Conservation (phyloP, 345 rosid genomes). For the Citrus australasica region DNA sequence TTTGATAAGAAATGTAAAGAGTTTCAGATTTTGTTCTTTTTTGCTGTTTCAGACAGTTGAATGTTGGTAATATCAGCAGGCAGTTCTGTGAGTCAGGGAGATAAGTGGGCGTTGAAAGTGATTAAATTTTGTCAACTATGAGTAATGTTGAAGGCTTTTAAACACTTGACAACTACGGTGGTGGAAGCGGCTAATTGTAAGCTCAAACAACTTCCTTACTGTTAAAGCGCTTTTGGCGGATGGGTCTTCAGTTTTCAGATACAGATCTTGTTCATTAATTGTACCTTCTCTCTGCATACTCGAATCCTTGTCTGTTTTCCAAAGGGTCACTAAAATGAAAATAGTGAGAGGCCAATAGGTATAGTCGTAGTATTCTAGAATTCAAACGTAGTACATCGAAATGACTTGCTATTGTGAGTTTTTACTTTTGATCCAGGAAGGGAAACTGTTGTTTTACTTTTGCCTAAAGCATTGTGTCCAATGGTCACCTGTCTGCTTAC, state of each 20-base stretch:
- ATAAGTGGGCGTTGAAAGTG: not conserved
- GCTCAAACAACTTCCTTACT: not conserved
- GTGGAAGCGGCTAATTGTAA: not conserved
- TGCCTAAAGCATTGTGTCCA: not conserved
- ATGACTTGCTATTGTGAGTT: not conserved
- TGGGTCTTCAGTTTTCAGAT: constrained; percentile 11
- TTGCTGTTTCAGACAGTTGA: not conserved
- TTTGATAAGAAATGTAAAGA: constrained; percentile 1
- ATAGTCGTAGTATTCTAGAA: not conserved
- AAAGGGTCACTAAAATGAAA: no score
- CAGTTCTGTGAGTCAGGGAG: not conserved
- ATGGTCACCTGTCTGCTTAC: not conserved
- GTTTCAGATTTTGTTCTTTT: not conserved
- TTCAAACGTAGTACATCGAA: not conserved
- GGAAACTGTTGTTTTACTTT: not conserved
- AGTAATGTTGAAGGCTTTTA: not conserved
- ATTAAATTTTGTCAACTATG: not conserved
- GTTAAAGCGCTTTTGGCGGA: constrained; percentile 4
- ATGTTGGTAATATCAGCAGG: not conserved
- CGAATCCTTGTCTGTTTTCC: not conserved
- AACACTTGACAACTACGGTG: not conserved
- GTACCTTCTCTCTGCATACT: not conserved
- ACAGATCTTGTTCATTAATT: not conserved
- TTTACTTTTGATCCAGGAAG: not conserved
- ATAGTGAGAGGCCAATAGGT: not conserved